Evolutionary conservation across 1,284 basidiomycete genomes (phyloP).

Genomic region (Pyrrhoderma lamaoense): DNA sequence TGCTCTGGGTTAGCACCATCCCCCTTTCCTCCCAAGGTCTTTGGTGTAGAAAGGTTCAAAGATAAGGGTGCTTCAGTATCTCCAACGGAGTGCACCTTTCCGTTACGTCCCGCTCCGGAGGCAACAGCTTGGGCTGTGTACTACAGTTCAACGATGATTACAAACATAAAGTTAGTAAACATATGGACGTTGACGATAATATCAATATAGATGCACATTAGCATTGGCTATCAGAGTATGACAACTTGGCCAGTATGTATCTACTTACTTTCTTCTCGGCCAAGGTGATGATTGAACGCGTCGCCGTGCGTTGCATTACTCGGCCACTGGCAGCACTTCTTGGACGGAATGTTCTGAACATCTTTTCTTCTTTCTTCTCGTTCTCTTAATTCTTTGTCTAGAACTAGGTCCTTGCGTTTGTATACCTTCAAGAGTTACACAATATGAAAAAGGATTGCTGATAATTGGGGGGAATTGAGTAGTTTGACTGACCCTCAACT

Average conservation of each 20-base stretch:
- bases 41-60: constrained; percentile 43
- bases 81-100: constrained; percentile 37
- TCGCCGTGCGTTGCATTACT: no score
- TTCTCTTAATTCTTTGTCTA: no score
- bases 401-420: no score
- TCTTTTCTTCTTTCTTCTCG: neutral
- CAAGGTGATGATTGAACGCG: constrained; percentile 11
- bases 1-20: constrained; percentile 57
- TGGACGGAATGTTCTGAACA: constrained; percentile 3
- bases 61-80: constrained; percentile 33
- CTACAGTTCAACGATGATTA: constrained; percentile 26
- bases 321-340: neutral
- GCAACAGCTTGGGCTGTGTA: constrained; percentile 50
- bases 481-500: no score
- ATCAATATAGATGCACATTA: no score
- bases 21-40: constrained; percentile 47
- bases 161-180: neutral
- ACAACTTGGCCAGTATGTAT: neutral
- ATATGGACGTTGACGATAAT: no score
- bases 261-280: constrained; percentile 13
- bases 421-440: no score
- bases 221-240: no score
- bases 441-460: no score
- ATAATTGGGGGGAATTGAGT: no score
- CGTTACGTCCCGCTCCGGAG: constrained; percentile 45